Base-by-base conservation (phyloP, 1,139 yeast species). In the Geotrichum aggregatum region DNA sequence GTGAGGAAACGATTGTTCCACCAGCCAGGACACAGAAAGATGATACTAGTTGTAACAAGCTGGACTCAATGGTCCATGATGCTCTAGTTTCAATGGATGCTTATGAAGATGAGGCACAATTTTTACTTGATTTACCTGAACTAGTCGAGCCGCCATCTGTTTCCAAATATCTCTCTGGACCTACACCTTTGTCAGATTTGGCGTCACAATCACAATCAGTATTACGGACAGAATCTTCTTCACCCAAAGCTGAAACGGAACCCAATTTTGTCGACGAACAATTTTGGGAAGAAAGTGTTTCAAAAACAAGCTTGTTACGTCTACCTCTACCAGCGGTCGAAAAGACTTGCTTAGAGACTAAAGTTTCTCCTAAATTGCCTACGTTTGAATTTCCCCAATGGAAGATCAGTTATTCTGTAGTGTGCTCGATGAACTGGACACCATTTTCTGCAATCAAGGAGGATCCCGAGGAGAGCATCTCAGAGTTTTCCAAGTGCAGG, bases 371-470 rank as follows among this genome's bases (percentile, higher is more conserved):
- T n/a, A 8, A 30, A 3, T 30, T 53, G 10, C 52, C 52, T 11
- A 19, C 7, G 16, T 47, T 52, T 34, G 31, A 43, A 5, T 47
- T 35, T 26, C 47, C 45, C 1, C 47, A 43, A 16, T 53, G 56
- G 56, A 47, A 50, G n/a, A 14, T 53, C 13, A 46, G 49, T 14
- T 47, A 50, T 26, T 18, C 41, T 31, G 33, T 38, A 2, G 33
- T 50, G 5, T 50, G 49, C 30, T 14, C 46, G 8, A 40, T 53
- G 31, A 50, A 53, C 34, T 53, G 56, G 56, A 50, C 50, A 8
- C 56, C 56, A 8, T 53, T 53, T 47, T 21, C 34, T 2, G 35
- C 34, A 8, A 26, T 49, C 1, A 13, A 24, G 8, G 11, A 26
- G 10, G 21, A 42, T 1, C 28, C 35, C 1, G 39, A 26, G 3